Percentiles rank a stretch among this genome's conserved stretches.
phyloP scores from a whole-genome alignment of 345 rosid species.

The Sonneratia alba region DNA sequence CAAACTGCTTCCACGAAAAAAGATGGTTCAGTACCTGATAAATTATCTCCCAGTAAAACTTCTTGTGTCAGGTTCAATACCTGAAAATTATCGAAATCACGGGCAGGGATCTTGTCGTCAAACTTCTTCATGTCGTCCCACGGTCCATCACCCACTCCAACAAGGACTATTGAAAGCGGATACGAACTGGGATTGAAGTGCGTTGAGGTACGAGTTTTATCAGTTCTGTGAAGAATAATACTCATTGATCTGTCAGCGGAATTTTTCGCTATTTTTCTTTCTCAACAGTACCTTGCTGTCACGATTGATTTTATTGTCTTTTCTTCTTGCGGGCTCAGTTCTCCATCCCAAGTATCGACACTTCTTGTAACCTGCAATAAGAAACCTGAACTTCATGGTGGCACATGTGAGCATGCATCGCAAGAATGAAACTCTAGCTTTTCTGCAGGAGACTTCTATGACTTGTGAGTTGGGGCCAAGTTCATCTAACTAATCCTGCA shows the following conservation, averaged over 20 bases:
- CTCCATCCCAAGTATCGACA: neutral
- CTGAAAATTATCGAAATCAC: conserved; percentile 37
- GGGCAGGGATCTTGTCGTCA: conserved; percentile 33
- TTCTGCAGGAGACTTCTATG: neutral
- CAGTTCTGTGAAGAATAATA: neutral
- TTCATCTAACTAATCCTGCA: neutral
- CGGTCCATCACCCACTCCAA: conserved; percentile 40
- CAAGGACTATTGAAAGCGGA: conserved; percentile 28
- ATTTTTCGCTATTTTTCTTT: neutral
- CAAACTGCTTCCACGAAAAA: conserved; percentile 41
- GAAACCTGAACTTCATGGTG: neutral
- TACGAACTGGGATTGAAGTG: conserved; percentile 15
- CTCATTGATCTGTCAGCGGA: neutral
- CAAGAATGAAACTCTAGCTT: neutral
- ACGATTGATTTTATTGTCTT: conserved; percentile 3
- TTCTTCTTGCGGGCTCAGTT: conserved; percentile 10
- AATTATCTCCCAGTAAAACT: neutral
- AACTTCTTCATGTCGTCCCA: conserved; percentile 39
- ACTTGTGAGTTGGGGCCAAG: neutral
- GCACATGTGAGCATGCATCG: too few relatives aligned
- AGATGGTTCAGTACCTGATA: neutral
- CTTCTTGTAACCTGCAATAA: conserved; percentile 4
- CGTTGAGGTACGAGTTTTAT: neutral
- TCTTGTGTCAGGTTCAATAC: conserved; percentile 1
- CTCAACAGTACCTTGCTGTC: neutral